A percentile compares a stretch with the other conserved stretches of the same genome.
These are phyloP conservation scores for Cordyceps cicadae DNA, from an alignment of 2,329 filamentous ascomycete genomes.

Conservation along the genomic window DNA sequence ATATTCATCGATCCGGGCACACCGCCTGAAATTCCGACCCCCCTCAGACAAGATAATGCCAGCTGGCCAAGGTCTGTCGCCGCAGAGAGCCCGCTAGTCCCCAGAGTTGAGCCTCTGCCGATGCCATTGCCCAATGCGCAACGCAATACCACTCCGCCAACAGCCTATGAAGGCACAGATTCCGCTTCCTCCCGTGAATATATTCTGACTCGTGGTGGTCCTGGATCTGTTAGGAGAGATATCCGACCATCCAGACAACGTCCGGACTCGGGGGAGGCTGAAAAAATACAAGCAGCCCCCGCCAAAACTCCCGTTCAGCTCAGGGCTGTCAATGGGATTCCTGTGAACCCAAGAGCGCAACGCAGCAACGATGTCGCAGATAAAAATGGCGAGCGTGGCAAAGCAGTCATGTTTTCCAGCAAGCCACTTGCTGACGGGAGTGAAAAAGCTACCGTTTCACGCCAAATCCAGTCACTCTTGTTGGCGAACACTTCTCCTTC, in stretches of 20 bases:
- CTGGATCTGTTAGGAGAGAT: constrained; percentile 19
- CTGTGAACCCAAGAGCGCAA: constrained; percentile 35
- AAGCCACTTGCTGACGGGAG: constrained; percentile 7
- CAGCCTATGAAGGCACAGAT: not conserved
- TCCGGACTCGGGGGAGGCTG: constrained; percentile 16
- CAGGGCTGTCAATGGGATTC: constrained; percentile 38
- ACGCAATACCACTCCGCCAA: not conserved
- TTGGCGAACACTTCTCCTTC: constrained; percentile 1
- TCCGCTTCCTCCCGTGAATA: constrained; percentile 12
- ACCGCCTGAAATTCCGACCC: constrained; percentile 11
- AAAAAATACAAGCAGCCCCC: constrained; percentile 17
- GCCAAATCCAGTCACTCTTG: not conserved
- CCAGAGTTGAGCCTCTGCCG: constrained; percentile 8
- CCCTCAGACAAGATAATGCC: not conserved
- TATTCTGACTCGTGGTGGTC: constrained; percentile 23
- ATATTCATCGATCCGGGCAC: constrained; percentile 13
- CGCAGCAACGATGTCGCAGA: constrained; percentile 33
- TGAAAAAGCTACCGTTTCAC: not conserved
- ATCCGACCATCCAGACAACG: constrained; percentile 25
- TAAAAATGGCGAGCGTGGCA: constrained; percentile 34
- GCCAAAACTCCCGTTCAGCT: constrained; percentile 32
- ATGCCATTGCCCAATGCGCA: not conserved
- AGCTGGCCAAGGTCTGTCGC: not conserved
- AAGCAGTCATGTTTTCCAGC: not conserved
- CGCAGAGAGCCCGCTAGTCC: constrained; percentile 5